Evolutionary conservation across 2,329 filamentous ascomycete species (phyloP).

Genomic region (Drechslera avenae): DNA sequence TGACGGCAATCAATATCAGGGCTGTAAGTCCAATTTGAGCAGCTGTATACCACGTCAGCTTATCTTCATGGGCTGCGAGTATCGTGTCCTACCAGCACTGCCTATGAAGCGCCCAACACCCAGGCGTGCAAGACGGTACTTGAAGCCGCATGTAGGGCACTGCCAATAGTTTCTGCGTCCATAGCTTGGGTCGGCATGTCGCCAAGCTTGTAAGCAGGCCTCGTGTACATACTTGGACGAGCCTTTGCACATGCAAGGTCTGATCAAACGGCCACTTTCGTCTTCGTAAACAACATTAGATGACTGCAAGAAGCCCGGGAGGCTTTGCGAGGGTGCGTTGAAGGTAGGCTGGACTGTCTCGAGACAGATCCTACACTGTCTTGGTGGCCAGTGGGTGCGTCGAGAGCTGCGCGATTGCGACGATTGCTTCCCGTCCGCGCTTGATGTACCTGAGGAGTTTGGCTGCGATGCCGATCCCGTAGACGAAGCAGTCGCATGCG

Average conservation of each 20-base stretch:
- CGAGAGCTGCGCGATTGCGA: constrained; percentile 24
- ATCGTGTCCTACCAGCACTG: constrained; percentile 48
- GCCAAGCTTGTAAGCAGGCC: constrained; percentile 83
- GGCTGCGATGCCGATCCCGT: constrained; percentile 21
- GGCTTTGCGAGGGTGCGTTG: constrained; percentile 57
- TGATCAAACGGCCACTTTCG: constrained; percentile 76
- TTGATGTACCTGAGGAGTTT: constrained; percentile 22
- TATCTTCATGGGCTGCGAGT: not conserved
- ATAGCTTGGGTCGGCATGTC: constrained; percentile 71
- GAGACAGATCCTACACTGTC: constrained; percentile 88
- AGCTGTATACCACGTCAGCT: constrained; percentile 38
- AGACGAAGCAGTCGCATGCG: constrained; percentile 15
- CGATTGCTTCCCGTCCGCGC: constrained; percentile 17
- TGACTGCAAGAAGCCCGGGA: constrained; percentile 63
- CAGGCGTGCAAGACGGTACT: constrained; percentile 78
- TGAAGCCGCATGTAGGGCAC: constrained; percentile 86
- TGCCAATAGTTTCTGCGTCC: constrained; percentile 76
- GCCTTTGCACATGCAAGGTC: constrained; percentile 92
- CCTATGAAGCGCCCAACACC: constrained; percentile 70
- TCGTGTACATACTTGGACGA: constrained; percentile 94
- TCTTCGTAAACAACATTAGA: constrained; percentile 73
- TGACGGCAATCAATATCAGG: constrained; percentile 69
- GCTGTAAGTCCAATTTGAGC: constrained; percentile 74
- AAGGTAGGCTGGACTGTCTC: constrained; percentile 71
- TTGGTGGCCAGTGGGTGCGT: constrained; percentile 65